Conservation (phyloP, 139 green algal genomes). For the Volvox africanus region DNA sequence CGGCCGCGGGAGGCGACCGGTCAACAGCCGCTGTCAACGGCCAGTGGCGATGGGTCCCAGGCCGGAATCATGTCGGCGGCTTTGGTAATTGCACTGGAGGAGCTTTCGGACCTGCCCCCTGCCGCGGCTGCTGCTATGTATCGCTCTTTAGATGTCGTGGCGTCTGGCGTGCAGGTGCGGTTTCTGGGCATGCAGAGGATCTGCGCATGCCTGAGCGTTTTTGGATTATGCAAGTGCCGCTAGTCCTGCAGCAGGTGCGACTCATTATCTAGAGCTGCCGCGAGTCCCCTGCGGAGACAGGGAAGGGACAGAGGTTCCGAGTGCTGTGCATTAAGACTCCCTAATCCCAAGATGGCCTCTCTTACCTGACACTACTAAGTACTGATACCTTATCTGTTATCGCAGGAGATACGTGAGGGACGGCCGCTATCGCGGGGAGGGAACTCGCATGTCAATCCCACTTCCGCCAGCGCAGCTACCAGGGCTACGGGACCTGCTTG, state of each 20-base stretch:
- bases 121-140: constrained; percentile 34
- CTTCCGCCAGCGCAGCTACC: background rate
- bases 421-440: constrained; percentile 25
- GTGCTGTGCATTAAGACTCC: background rate
- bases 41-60: background rate
- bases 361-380: background rate
- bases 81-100: constrained; percentile 1
- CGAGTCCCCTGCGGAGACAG: too few relatives aligned
- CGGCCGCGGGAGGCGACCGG: background rate
- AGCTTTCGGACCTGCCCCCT: constrained; percentile 40
- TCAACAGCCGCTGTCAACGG: background rate
- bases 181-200: background rate
- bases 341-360: background rate
- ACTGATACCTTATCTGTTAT: background rate
- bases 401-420: constrained; percentile 18
- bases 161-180: constrained; percentile 21
- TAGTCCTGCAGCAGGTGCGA: background rate
- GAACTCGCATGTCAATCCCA: background rate
- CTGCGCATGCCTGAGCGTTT: background rate
- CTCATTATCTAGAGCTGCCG: background rate
- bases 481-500: too few relatives aligned
- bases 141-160: constrained; percentile 29
- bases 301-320: background rate
- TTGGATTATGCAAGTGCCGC: too few relatives aligned
- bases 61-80: background rate